Evolutionary conservation across 2,329 filamentous ascomycete genomes (phyloP).

Genomic region (Phialocephala subalpina): DNA sequence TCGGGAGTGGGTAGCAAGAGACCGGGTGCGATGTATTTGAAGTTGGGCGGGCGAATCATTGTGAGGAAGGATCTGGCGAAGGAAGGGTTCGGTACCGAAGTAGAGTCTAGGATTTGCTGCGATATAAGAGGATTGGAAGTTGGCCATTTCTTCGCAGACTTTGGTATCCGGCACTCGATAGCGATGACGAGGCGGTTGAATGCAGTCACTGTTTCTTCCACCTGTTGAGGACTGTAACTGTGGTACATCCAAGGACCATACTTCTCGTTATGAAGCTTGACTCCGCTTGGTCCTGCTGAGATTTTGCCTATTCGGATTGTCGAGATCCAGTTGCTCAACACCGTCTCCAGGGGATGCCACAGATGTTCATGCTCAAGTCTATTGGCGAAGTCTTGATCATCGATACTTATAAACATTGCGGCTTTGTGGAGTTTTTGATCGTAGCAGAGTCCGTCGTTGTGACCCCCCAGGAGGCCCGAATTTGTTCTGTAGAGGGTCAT

Average conservation of each 20-base stretch:
- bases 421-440: neutral
- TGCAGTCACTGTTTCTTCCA: neutral
- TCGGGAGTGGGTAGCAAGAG: neutral
- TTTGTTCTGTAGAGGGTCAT: neutral
- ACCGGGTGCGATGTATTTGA: neutral
- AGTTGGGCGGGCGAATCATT: neutral
- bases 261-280: neutral
- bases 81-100: neutral
- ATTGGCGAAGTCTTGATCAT: neutral
- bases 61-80: neutral
- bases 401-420: neutral
- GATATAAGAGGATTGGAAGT: neutral
- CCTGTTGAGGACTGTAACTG: neutral
- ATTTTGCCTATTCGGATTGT: neutral
- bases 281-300: neutral
- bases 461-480: neutral
- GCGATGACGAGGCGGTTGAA: neutral
- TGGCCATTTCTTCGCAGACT: neutral
- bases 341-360: neutral
- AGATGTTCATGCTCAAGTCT: neutral
- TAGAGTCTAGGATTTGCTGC: neutral
- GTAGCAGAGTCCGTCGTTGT: neutral
- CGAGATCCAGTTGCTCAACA: constrained; percentile 4
- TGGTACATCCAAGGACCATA: neutral
- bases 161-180: neutral